Percentiles rank a stretch among this genome's conserved stretches.
Evolutionary conservation across 257 asterid genomes (phyloP).

Genomic region (Solanum verrucosum): DNA sequence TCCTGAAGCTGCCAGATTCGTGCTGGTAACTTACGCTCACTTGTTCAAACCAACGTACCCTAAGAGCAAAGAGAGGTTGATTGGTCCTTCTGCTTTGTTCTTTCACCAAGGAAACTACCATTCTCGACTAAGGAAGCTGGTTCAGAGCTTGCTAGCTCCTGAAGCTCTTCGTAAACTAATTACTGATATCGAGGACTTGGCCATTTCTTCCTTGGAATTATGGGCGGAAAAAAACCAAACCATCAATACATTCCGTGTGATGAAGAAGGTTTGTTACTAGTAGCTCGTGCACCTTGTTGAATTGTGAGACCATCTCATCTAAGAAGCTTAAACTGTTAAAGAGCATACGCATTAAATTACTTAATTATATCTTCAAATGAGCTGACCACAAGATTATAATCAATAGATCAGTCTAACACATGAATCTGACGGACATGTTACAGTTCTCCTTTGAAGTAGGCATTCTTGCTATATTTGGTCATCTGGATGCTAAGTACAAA

Average conservation of each 20-base stretch:
- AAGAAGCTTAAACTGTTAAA: not conserved
- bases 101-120: conserved; percentile 73
- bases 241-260: conserved; percentile 45
- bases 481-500: conserved; percentile 34
- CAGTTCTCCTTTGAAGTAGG: conserved; percentile 81
- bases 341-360: not conserved
- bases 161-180: conserved; percentile 35
- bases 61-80: conserved; percentile 76
- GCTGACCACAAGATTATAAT: not conserved
- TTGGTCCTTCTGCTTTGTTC: conserved; percentile 67
- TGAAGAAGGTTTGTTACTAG: conserved; percentile 44
- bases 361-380: not conserved
- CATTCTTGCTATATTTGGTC: conserved; percentile 62
- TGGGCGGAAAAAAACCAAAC: conserved; percentile 24
- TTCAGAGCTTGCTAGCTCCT: conserved; percentile 40
- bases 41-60: conserved; percentile 78
- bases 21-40: conserved; percentile 48
- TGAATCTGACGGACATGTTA: not conserved
- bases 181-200: conserved; percentile 34
- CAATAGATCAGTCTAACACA: not conserved
- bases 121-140: conserved; percentile 39
- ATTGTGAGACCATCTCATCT: not conserved
- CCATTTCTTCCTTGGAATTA: conserved; percentile 33
- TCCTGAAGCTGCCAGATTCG: conserved; percentile 69
- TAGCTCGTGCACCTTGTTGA: not conserved